Base-by-base conservation (phyloP, 176 grass and related monocot genomes). In the Phoenix dactylifera region DNA sequence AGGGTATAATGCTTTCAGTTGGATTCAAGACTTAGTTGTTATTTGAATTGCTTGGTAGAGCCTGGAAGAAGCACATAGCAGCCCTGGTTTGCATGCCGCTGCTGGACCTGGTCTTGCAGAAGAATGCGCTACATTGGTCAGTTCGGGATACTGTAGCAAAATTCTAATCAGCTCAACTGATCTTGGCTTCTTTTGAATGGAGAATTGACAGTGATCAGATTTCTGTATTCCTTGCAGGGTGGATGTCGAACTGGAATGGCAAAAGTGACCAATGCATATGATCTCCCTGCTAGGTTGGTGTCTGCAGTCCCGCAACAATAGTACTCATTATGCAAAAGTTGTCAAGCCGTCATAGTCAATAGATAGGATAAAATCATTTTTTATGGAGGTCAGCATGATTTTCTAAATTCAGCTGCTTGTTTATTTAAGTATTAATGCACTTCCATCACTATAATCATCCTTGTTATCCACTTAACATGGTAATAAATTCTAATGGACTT, bases 1-100 rank as follows among this genome's bases (percentile, higher is more conserved):
- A 30, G 28, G 26, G 28, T 30, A 30, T 30, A 44, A 12, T 44
- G 35, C 10, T 44, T 44, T 60, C 18, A 24, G 58, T 60, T 60
- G 17, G 6, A 29, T 39, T 35, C 6, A 18, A 62, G 35, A 60
- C 26, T 25, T 18, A 55, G 3, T 5, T 57, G 9, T 14, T 51
- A 55, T 76, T 63, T 48, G 57, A 35, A 44, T 18, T 76, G 50
- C 62, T 26, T 71, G 65, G 60, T 32, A 98, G 93, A 92, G 77
- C 79, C 85, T 98, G 79, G 93, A 98, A 55, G 87, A 89, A 72
- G 84, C 84, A 18, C 93, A 98, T 69, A 92, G 93, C 20, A 92
- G 84, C 68, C 93, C 76, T 9, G 93, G 93, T 14, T 39, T 98
- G 55, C 87, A 98, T 60, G 81, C 63, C 14, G 84, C 87, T n/a